Evolutionary conservation across 192 early-diverging fungal species (phyloP).

Genomic region (Linnemannia elongata): DNA sequence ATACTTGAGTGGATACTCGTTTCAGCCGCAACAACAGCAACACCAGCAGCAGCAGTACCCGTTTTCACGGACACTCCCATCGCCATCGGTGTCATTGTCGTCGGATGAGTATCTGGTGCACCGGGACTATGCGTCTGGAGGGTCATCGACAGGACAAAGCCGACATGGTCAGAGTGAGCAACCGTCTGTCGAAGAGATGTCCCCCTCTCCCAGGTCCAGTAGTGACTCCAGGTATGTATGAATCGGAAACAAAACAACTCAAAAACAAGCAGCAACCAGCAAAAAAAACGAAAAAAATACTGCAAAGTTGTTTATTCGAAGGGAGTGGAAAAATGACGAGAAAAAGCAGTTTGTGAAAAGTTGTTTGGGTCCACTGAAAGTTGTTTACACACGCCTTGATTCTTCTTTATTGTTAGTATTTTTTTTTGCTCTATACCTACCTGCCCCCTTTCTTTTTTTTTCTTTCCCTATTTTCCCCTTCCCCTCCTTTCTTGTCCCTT

Average conservation of each 20-base stretch:
- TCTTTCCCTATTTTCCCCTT: background rate
- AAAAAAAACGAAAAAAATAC: background rate
- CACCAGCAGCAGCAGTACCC: constrained; percentile 17
- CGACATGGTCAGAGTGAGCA: constrained; percentile 17
- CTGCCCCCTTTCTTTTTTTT: background rate
- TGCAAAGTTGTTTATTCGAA: background rate
- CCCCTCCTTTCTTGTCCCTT: background rate
- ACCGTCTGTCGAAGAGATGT: constrained; percentile 10
- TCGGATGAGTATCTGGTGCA: constrained; percentile 15
- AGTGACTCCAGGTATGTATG: constrained; percentile 24
- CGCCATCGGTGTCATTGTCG: constrained; percentile 13
- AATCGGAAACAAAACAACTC: background rate
- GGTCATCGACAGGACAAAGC: constrained; percentile 12
- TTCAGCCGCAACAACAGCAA: constrained; percentile 17
- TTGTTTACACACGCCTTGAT: background rate
- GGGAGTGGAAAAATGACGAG: background rate
- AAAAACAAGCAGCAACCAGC: background rate
- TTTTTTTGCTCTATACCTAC: background rate
- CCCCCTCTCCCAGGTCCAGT: constrained; percentile 22
- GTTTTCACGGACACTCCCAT: background rate
- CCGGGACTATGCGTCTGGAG: constrained; percentile 11
- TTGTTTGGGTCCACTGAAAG: background rate
- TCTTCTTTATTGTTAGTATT: background rate
- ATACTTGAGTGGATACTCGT: background rate
- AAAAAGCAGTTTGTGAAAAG: background rate